Conservation (phyloP, 2,329 filamentous ascomycete species). For the Ophioceras dolichostomum region DNA sequence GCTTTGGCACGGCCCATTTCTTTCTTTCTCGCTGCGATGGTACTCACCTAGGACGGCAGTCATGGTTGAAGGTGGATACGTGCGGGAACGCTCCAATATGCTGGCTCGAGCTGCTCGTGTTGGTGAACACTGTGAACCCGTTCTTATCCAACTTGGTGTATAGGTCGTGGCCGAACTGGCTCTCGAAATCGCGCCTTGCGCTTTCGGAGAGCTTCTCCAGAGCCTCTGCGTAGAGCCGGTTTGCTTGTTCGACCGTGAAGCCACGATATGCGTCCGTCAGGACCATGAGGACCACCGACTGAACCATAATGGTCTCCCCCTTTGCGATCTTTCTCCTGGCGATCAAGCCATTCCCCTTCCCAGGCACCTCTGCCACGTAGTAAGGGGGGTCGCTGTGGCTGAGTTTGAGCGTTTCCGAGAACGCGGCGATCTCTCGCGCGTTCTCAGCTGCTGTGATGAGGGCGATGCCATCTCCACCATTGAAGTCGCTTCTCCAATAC, state of each 20-base stretch:
- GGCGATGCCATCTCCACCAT: conserved; percentile 8
- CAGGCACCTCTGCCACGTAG: conserved; percentile 14
- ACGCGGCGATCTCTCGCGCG: conserved; percentile 2
- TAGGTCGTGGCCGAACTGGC: conserved; percentile 18
- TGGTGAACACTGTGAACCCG: conserved; percentile 20
- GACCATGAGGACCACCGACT: conserved; percentile 17
- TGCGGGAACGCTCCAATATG: conserved; percentile 22
- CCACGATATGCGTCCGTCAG: conserved; percentile 8
- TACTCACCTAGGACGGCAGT: conserved; percentile 26
- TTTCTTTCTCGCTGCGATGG: no score
- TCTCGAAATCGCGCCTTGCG: conserved; percentile 13
- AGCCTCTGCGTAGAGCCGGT: conserved; percentile 15
- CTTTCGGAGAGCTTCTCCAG: conserved; percentile 13
- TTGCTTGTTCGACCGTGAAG: conserved; percentile 7
- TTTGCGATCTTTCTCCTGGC: conserved; percentile 20
- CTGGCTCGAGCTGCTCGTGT: conserved; percentile 10
- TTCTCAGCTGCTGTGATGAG: conserved; percentile 8
- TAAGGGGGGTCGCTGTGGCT: conserved; percentile 11
- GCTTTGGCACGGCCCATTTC: neutral
- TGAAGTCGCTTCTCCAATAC: conserved; percentile 8
- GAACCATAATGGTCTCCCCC: conserved; percentile 21
- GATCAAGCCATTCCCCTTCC: conserved; percentile 22
- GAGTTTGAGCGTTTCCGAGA: conserved; percentile 1
- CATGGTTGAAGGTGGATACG: conserved; percentile 22
- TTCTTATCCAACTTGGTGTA: conserved; percentile 21